phyloP scores from a whole-genome alignment of 345 rosid genomes.

The Cardamine occulta region DNA sequence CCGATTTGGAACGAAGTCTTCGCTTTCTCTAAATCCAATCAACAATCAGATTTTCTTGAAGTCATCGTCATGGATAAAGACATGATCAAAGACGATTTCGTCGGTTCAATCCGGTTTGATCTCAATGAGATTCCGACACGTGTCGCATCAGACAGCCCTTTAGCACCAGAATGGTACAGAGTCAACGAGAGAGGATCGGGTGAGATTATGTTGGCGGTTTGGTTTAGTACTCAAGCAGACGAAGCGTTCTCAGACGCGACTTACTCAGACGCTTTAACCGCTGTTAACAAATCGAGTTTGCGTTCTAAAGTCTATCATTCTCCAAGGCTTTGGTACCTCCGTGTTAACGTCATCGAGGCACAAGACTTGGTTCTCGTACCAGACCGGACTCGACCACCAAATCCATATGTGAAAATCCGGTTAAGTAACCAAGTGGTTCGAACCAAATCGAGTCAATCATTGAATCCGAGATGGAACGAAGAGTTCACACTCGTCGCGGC shows the following conservation, averaged over 20 bases:
- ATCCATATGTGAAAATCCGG: conserved; percentile 67
- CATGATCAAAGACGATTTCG: conserved; percentile 69
- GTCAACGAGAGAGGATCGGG: conserved; percentile 64
- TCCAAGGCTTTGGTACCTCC: conserved; percentile 90
- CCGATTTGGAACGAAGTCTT: conserved; percentile 95
- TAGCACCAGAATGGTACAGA: conserved; percentile 93
- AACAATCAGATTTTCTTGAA: conserved; percentile 70
- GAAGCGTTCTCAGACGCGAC: conserved; percentile 92
- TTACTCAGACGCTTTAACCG: conserved; percentile 75
- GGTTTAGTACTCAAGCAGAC: conserved; percentile 97
- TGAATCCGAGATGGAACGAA: conserved; percentile 85
- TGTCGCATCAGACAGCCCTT: conserved; percentile 84
- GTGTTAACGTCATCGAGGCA: conserved; percentile 81
- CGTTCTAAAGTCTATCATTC: conserved; percentile 93
- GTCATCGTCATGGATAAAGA: conserved; percentile 84
- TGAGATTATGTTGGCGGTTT: conserved; percentile 91
- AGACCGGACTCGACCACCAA: conserved; percentile 66
- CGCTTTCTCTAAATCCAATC: conserved; percentile 72
- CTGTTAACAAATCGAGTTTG: conserved; percentile 54
- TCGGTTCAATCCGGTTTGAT: conserved; percentile 68
- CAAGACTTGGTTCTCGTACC: conserved; percentile 63
- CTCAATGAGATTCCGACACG: conserved; percentile 73
- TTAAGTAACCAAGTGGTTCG: conserved; percentile 66
- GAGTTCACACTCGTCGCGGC: conserved; percentile 88
- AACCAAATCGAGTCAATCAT: conserved; percentile 67